phyloP scores from a whole-genome alignment of 1,284 basidiomycete species.

The Psilocybe mexicana region DNA sequence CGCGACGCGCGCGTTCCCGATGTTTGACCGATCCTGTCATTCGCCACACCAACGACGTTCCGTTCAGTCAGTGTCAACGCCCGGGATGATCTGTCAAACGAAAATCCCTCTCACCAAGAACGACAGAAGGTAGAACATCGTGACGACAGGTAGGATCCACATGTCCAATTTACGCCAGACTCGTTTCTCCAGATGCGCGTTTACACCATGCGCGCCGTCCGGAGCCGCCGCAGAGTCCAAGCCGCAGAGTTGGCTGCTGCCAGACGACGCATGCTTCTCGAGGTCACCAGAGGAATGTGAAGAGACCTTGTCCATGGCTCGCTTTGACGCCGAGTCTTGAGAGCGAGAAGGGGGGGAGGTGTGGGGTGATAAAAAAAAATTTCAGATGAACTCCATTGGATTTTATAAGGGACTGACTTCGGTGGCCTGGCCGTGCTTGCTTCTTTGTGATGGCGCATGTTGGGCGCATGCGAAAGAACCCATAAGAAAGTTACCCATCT shows the following conservation, averaged over 20 bases:
- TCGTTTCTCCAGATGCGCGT: constrained; percentile 31
- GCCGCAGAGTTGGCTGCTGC: constrained; percentile 21
- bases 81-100: neutral
- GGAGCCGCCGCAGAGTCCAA: constrained; percentile 20
- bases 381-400: neutral
- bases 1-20: constrained; percentile 61
- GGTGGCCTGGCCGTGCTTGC: constrained; percentile 1
- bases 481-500: neutral
- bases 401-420: constrained; percentile 6
- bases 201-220: neutral
- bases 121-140: constrained; percentile 51
- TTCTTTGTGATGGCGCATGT: constrained; percentile 9
- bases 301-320: constrained; percentile 17
- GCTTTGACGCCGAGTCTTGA: neutral
- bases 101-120: constrained; percentile 43
- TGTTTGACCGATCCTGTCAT: constrained; percentile 46
- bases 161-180: constrained; percentile 53
- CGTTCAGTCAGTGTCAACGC: no score
- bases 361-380: constrained; percentile 7
- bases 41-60: neutral
- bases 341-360: neutral
- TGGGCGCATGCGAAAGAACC: constrained; percentile 5
- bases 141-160: constrained; percentile 47
- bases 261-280: constrained; percentile 18
- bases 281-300: constrained; percentile 16